phyloP scores from a whole-genome alignment of 257 asterid genomes.

The Anisodus acutangulus region DNA sequence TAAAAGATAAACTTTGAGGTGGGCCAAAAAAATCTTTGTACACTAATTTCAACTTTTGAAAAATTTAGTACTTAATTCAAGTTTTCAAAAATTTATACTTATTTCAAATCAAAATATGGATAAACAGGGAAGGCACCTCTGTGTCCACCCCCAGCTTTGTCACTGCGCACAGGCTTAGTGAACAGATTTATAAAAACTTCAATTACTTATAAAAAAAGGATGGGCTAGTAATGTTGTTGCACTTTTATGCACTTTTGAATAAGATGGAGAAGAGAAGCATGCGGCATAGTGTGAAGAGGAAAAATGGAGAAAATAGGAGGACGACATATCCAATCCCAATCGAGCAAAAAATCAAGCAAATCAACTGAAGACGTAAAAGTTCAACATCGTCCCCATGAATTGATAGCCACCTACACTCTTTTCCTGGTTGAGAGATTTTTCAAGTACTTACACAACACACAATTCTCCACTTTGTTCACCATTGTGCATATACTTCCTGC shows the following conservation, averaged over 20 bases:
- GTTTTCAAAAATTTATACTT: neutral
- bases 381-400: neutral
- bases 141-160: neutral
- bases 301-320: neutral
- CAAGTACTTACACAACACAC: slow-evolving; percentile 14
- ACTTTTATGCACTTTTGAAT: neutral
- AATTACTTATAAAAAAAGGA: neutral
- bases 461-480: slow-evolving; percentile 11
- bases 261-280: slow-evolving; percentile 16
- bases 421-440: neutral
- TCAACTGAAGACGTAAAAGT: neutral
- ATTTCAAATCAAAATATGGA: neutral
- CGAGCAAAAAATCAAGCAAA: neutral
- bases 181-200: no score
- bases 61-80: neutral
- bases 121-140: neutral
- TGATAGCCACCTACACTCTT: neutral
- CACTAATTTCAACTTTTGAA: neutral
- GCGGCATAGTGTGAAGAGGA: neutral
- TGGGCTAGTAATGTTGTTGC: neutral
- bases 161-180: neutral
- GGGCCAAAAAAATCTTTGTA: neutral
- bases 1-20: neutral
- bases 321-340: neutral
- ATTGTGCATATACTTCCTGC: neutral